Evolutionary conservation across 495 filamentous ascomycete species (phyloP), one percentile per base, ranked within the genome.

Genomic region (Terfezia boudieri): DNA sequence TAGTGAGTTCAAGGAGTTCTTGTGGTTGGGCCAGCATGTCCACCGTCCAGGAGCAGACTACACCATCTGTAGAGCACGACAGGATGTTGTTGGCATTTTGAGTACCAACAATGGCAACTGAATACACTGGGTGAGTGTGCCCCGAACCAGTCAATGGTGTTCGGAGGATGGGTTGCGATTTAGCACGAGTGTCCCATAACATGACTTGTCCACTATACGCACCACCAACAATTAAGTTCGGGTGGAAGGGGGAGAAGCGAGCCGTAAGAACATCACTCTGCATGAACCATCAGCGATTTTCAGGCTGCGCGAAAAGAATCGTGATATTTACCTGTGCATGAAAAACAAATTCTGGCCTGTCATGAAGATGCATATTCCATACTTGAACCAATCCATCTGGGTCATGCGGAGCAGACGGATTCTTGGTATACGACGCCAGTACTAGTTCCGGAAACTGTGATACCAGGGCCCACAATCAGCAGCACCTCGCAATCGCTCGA

Each of bases 21-120:
- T 94, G 86, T 0, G 92, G 92, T 62, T 92, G 82, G 1, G 86
- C 82, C 37, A 99, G 80, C 86, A 96, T 96, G 69, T 96, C 92
- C 10, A 94, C 81, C 16, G 82, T 84, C 92, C 92, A 99, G 49
- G 84, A 82, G 68, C 92, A 96, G 57, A 96, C 84, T 37, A 89
- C 85, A 55, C 92, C 92, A 62, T 99, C 92, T 0, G 92, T 99
- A 4, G 87, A 94, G 64, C 82, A 83, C 17, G 86, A 92, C 54
- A 99, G 79, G 65, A 99, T 93, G 64, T 96, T 96, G 68, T 94
- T 90, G 51, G 92, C 92, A 67, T 99, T 96, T 67, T 96, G 92
- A 7, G 90, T 99, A 57, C 90, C 90, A 43, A 96, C 83, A 32
- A 96, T 87, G 49, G 90, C 86, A 56, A 99, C 79, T 26, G 80